Evolutionary conservation across 306 rosid species (phyloP).

Genomic region (Sicyos baderoa): DNA sequence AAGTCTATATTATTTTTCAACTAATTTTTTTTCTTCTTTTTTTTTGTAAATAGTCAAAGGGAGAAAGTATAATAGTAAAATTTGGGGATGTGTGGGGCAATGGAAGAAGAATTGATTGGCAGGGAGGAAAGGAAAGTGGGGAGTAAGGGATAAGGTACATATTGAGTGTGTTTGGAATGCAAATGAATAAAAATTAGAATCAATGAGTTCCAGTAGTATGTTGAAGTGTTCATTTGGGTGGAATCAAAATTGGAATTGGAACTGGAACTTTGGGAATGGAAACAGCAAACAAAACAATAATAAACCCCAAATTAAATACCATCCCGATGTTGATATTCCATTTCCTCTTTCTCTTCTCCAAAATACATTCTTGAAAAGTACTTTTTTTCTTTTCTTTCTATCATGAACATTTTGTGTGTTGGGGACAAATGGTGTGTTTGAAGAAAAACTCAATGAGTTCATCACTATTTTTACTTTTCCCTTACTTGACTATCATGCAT

Average conservation of each 20-base stretch:
- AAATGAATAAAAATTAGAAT: background rate
- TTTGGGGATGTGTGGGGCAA: too few species aligned
- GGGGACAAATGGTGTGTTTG: too few species aligned
- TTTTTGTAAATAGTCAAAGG: too few species aligned
- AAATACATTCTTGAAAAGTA: conserved; percentile 66
- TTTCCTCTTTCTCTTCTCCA: conserved; percentile 53
- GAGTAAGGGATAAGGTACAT: conserved; percentile 27
- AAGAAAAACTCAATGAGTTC: background rate
- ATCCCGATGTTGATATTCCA: conserved; percentile 54
- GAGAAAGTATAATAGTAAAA: too few species aligned
- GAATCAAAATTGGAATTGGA: conserved; percentile 41
- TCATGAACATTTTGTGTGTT: too few species aligned
- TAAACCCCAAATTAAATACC: conserved; percentile 52
- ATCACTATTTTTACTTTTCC: background rate
- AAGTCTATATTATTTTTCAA: too few species aligned
- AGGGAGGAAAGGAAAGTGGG: background rate
- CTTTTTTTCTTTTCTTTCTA: conserved; percentile 4
- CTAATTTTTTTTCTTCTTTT: too few species aligned
- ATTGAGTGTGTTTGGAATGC: background rate
- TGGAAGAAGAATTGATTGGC: background rate
- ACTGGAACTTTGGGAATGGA: conserved; percentile 21
- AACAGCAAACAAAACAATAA: conserved; percentile 31
- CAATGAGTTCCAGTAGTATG: conserved; percentile 49
- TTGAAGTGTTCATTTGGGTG: conserved; percentile 65
- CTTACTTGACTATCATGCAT: background rate